Percentiles rank a stretch among this genome's conserved stretches.
Evolutionary conservation across 1,284 basidiomycete genomes (phyloP).

Genomic region (Neotropicomus parvogracilis): DNA sequence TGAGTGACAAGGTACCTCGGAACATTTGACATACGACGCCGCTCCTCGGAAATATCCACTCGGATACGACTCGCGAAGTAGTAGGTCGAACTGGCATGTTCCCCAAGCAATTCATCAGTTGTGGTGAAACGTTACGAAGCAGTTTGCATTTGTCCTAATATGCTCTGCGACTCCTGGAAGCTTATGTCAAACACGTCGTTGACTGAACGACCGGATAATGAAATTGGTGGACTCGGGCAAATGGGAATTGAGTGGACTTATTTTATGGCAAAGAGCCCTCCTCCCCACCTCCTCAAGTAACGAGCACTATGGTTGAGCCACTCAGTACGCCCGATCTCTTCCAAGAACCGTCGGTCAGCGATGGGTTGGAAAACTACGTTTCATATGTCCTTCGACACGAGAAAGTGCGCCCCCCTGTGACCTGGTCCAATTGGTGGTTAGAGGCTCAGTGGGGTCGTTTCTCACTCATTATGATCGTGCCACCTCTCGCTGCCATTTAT

Average conservation of each 20-base stretch:
- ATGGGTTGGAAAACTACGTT: slow-evolving; percentile 40
- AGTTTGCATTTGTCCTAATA: not conserved
- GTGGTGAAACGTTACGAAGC: not conserved
- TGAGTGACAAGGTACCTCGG: not conserved
- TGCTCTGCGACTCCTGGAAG: not conserved
- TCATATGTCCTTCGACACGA: slow-evolving; percentile 49
- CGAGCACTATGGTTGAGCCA: slow-evolving; percentile 1
- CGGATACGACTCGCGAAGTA: too few relatives aligned
- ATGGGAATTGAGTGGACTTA: not conserved
- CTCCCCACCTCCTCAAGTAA: not conserved
- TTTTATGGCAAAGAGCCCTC: not conserved
- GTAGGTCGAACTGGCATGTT: too few relatives aligned
- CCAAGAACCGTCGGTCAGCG: not conserved
- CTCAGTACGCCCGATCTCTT: not conserved
- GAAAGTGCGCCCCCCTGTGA: slow-evolving; percentile 46
- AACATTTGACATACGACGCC: not conserved
- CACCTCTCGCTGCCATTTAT: slow-evolving; percentile 16
- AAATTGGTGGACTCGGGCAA: not conserved
- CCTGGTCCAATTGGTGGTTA: slow-evolving; percentile 29
- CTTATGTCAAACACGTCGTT: not conserved
- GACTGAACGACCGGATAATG: not conserved
- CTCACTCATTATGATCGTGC: slow-evolving; percentile 17
- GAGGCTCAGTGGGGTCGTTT: slow-evolving; percentile 30
- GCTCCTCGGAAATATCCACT: not conserved
- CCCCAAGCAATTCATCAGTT: not conserved